phyloP scores from a whole-genome alignment of 441 rosid species.

The Pelargonium fulgidum region DNA sequence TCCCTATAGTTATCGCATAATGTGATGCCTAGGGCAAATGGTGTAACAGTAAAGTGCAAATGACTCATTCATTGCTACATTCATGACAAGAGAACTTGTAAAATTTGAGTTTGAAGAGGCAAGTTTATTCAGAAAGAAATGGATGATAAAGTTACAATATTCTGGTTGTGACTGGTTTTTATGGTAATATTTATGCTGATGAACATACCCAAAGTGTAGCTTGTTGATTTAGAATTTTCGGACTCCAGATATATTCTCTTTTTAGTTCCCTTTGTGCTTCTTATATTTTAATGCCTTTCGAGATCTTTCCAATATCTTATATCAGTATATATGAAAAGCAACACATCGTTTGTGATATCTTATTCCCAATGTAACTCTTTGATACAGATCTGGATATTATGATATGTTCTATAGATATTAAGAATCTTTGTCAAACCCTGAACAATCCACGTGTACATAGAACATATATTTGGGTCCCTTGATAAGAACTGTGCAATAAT shows the following conservation, averaged over 20 bases:
- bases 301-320: slow-evolving; percentile 28
- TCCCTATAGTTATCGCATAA: not conserved
- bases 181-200: no score
- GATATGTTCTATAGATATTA: not conserved
- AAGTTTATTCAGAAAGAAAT: not conserved
- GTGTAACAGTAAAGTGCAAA: not conserved
- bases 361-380: not conserved
- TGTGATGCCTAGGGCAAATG: not conserved
- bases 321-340: slow-evolving; percentile 33
- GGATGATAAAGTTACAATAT: not conserved
- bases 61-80: not conserved
- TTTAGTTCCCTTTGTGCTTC: no score
- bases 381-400: not conserved
- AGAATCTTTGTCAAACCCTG: not conserved
- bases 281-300: no score
- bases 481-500: no score
- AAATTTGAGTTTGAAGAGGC: not conserved
- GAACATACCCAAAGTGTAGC: no score
- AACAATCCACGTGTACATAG: not conserved
- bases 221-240: no score
- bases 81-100: not conserved
- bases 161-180: no score
- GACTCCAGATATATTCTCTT: no score
- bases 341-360: slow-evolving; percentile 18
- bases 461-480: no score